Evolutionary conservation across 345 rosid species (phyloP).

Genomic region (Turnera subulata): DNA sequence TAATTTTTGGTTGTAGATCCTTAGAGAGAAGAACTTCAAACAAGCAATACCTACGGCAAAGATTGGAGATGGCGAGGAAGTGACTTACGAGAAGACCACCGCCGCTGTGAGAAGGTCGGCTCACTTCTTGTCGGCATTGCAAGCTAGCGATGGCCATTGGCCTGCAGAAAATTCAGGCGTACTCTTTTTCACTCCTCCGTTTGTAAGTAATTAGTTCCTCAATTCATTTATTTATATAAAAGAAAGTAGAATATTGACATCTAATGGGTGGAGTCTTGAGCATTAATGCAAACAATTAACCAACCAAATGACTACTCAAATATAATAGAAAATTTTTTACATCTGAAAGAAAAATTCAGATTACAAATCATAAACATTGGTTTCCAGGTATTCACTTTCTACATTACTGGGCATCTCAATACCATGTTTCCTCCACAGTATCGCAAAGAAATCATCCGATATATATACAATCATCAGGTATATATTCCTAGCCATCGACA

Average conservation of each 20-base stretch:
- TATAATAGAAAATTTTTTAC: too few species aligned
- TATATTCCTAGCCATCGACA: not conserved
- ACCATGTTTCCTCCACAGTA: constrained; percentile 11
- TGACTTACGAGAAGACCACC: not conserved
- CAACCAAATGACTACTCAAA: too few species aligned
- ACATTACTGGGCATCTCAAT: constrained; percentile 9
- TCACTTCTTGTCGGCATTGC: not conserved
- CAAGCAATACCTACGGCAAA: not conserved
- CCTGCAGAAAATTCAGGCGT: not conserved
- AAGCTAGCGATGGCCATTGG: constrained; percentile 9
- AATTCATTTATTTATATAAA: too few species aligned
- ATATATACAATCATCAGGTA: constrained; percentile 9
- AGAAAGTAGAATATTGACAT: too few species aligned
- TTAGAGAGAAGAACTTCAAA: constrained; percentile 7
- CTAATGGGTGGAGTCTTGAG: too few species aligned
- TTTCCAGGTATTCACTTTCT: not conserved
- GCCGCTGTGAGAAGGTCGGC: not conserved
- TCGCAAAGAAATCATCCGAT: constrained; percentile 16
- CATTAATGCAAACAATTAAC: too few species aligned
- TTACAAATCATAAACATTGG: too few species aligned
- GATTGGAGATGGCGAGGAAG: constrained; percentile 1
- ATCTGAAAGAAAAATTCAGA: too few species aligned
- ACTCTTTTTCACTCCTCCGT: not conserved
- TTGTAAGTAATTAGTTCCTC: too few species aligned
- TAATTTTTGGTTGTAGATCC: too few species aligned